phyloP scores from a whole-genome alignment of 495 filamentous ascomycete genomes.

The Aspergillus conjunctus region DNA sequence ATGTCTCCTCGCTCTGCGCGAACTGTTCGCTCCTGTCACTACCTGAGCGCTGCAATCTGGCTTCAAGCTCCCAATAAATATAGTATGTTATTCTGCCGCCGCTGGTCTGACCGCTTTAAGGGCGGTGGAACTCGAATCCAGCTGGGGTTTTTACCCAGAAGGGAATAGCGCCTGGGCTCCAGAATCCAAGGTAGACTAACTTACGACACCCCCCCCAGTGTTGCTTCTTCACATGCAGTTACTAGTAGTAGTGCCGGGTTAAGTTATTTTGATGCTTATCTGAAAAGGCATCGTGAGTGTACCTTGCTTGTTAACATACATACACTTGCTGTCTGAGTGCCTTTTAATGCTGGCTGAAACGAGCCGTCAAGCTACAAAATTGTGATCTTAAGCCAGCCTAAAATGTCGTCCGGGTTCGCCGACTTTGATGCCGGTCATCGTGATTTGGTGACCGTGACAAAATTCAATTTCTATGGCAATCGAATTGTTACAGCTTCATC shows the following conservation, averaged over 20 bases:
- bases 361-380: slow-evolving; percentile 4
- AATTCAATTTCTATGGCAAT: slow-evolving; percentile 79
- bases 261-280: slow-evolving; percentile 6
- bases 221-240: slow-evolving; percentile 19
- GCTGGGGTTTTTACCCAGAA: not conserved
- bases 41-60: slow-evolving; percentile 37
- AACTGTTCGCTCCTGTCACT: not conserved
- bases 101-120: slow-evolving; percentile 27
- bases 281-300: not conserved
- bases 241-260: not conserved
- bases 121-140: slow-evolving; percentile 22
- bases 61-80: slow-evolving; percentile 25
- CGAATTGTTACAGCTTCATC: slow-evolving; percentile 88
- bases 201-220: not conserved
- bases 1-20: slow-evolving; percentile 7
- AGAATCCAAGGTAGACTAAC: slow-evolving; percentile 9
- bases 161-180: slow-evolving; percentile 26
- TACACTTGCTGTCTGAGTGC: not conserved
- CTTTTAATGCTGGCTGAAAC: not conserved
- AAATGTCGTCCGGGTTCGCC: slow-evolving; percentile 54
- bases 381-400: slow-evolving; percentile 34
- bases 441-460: slow-evolving; percentile 53
- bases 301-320: not conserved
- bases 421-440: slow-evolving; percentile 69
- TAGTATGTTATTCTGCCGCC: slow-evolving; percentile 38